These are phyloP conservation scores for Tetrahymena thermophila DNA, from an alignment of 73 alveolate species.

Conservation along the genomic window DNA sequence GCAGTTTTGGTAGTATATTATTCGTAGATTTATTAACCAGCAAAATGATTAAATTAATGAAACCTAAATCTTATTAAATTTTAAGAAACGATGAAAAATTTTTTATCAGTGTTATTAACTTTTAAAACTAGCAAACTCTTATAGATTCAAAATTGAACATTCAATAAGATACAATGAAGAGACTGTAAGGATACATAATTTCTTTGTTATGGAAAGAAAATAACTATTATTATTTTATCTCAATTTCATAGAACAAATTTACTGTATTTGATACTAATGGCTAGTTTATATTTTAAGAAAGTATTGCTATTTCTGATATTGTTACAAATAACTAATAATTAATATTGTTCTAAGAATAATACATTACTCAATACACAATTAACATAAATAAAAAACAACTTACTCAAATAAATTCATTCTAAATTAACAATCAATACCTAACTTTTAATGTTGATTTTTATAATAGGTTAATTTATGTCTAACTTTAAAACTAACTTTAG, in stretches of 20 bases:
- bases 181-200: not conserved
- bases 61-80: not conserved
- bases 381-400: not conserved
- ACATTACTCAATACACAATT: not conserved
- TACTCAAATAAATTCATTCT: not conserved
- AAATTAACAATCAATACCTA: not conserved
- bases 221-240: not conserved
- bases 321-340: not conserved
- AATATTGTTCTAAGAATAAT: not conserved
- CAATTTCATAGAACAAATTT: not conserved
- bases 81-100: not conserved
- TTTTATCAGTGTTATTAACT: no score
- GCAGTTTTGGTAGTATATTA: not conserved
- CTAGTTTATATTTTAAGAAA: not conserved
- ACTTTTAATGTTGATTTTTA: not conserved
- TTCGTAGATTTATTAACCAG: not conserved
- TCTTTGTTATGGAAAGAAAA: not conserved
- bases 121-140: not conserved
- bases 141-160: not conserved
- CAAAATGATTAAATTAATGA: no score
- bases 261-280: not conserved
- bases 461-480: not conserved
- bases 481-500: not conserved
- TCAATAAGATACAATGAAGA: not conserved
- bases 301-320: not conserved